Base-by-base conservation (phyloP, 2,329 filamentous ascomycete species). In the Zalaria obscura region DNA sequence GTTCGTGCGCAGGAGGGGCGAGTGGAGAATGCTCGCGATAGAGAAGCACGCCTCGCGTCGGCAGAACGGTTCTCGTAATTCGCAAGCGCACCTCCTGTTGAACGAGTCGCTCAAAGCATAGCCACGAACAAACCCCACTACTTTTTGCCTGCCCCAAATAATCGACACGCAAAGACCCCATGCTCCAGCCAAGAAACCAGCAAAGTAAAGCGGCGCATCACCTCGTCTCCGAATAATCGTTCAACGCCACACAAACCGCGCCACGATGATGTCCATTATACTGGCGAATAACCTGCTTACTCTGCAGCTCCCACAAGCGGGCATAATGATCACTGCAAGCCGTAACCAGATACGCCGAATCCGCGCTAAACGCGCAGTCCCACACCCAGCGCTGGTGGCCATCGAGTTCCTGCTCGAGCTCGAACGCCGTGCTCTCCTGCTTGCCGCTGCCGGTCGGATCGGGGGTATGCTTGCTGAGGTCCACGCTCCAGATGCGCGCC, bases 321-420 rank as follows among this genome's bases (percentile, higher is more conserved):
- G 88, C 88, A 57, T 93, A 95, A 60, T 95, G 88, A 58, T 95
- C 88, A 35, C 82, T 89, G 58, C 86, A 94, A 4, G 88, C 87
- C 1, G 88, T 95, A 8, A 95, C 88, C 5, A 95, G 69, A 55
- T 95, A 95, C 0, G 88, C 88, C 29, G 81, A 88, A 59, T 95
- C 88, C 26, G 88, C 88, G 47, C 83, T 89, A 63, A 95, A 95
- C 1, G 88, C 88, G 55, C 88, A 95, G 60, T 95, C 88, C 88
- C 88, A 95, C 1, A 95, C 88, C 88, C 88, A 95, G 41, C 88
- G 79, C 64, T 95, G 88, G 63, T 95, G 88, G 41, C 83, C 85
- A 25, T 83, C 83, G 1, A 95, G 74, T 1, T 86, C 93, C 3
- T 86, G 87, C 62, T 94, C 84, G 18, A 93, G 74, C 6, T 80